A percentile compares a stretch with the other conserved stretches of the same genome.
Conservation (phyloP, 306 rosid species). For the Malus sieversii region DNA sequence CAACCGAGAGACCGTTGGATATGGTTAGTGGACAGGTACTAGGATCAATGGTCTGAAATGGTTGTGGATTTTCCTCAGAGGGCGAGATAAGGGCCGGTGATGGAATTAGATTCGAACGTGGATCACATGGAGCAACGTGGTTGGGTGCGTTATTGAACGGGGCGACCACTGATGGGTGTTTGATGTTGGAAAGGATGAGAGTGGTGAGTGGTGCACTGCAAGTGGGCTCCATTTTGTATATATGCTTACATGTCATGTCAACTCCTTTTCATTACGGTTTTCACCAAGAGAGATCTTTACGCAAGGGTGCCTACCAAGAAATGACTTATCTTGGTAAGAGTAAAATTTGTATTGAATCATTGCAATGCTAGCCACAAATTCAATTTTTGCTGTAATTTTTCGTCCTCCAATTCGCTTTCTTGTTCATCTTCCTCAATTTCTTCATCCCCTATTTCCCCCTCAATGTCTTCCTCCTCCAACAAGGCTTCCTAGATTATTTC, state of each 20-base stretch:
- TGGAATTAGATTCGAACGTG: neutral
- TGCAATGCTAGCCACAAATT: too few relatives aligned
- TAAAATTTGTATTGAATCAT: too few relatives aligned
- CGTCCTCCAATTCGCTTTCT: too few relatives aligned
- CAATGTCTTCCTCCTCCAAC: too few relatives aligned
- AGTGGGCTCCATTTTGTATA: neutral
- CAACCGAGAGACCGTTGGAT: neutral
- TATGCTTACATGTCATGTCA: neutral
- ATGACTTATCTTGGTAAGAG: too few relatives aligned
- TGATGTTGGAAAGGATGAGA: neutral
- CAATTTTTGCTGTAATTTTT: too few relatives aligned
- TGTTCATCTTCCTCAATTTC: too few relatives aligned
- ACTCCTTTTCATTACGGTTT: neutral
- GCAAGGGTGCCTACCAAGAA: neutral
- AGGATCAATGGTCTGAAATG: neutral
- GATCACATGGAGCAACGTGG: neutral
- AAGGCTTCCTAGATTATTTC: too few relatives aligned
- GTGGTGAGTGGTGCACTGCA: neutral
- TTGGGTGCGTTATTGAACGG: conserved; percentile 4
- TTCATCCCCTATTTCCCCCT: too few relatives aligned
- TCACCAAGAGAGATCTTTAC: neutral
- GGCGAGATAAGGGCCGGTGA: neutral
- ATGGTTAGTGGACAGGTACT: neutral
- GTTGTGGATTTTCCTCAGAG: neutral
- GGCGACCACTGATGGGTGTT: neutral